Conservation (phyloP, 2,329 filamentous ascomycete genomes). For the Penicillium verrucosum region DNA sequence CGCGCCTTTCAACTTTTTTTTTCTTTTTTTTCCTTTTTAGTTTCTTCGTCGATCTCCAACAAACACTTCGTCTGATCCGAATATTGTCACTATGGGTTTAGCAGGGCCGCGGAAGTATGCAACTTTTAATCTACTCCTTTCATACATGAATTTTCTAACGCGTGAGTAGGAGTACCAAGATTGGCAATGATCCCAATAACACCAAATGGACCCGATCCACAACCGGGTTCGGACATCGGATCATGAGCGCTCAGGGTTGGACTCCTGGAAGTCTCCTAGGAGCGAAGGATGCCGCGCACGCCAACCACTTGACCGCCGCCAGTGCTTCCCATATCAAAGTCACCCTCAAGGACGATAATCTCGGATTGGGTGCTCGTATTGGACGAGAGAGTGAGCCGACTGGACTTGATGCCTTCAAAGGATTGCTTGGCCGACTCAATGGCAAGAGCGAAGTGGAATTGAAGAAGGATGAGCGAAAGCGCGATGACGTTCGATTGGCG, state of each 20-base stretch:
- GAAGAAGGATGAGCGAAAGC: constrained; percentile 64
- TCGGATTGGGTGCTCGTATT: constrained; percentile 80
- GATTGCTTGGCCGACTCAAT: constrained; percentile 82
- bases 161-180: constrained; percentile 59
- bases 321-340: constrained; percentile 84
- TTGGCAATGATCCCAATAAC: constrained; percentile 92
- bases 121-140: background rate
- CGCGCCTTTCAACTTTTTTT: constrained; percentile 6
- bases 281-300: constrained; percentile 69
- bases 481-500: constrained; percentile 68
- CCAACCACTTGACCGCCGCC: constrained; percentile 71
- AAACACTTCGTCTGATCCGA: background rate
- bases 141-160: background rate
- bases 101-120: constrained; percentile 64
- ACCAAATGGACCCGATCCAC: constrained; percentile 85
- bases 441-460: constrained; percentile 75
- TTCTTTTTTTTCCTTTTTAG: constrained; percentile 8
- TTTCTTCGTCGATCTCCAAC: constrained; percentile 3
- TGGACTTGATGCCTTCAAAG: constrained; percentile 81
- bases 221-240: constrained; percentile 80
- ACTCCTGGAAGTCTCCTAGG: constrained; percentile 79
- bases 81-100: constrained; percentile 58
- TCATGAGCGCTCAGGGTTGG: constrained; percentile 88
- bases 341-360: constrained; percentile 81
- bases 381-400: constrained; percentile 71